Base-by-base conservation (phyloP, 177 flowering plant genomes). In the Tripterygium wilfordii region DNA sequence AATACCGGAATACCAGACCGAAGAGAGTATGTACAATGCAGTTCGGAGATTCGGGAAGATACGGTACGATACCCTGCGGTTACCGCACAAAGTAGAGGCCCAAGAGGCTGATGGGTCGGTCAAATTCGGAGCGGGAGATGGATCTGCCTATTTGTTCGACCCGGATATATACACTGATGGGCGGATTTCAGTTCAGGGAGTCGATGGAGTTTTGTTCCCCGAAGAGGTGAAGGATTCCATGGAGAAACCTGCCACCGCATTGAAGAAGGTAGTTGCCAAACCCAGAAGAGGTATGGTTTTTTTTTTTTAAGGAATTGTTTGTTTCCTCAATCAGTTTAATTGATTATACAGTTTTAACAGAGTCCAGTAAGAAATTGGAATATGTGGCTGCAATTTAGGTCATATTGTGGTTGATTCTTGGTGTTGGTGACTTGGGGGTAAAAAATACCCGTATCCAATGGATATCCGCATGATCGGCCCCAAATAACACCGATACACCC, bases 21-120 rank as follows among this genome's bases (percentile, higher is more conserved):
- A 89, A 58, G 97, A 89, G 75, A 89, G 97, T 45, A 89, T 89
- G 97, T 89, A 89, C 63, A 89, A 89, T 59, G 63, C 95, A 0
- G 97, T 86, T n/a, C 54, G 95, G 63, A 66, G 97, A 42, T 89
- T 89, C 36, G 92, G 89, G 56, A 82, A 77, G 65, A 65, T 89
- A 12, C 41, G 46, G 7, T 88, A 88, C 54, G 97, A 88, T 30
- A 85, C 95, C 1, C 49, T 88, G 56, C 45, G 85, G 42, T 36
- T 85, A 58, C 95, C 95, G 2, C 85, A 81, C 30, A 77, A 75
- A 65, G 76, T 88, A 12, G 56, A 58, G 46, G 95, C 97, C 0
- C 73, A 76, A 58, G 97, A 89, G 60, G 95, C 95, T 13, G 97
- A 85, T 65, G 97, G 97, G 38, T 81, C 95, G 10, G 97, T 88